Evolutionary conservation across 1,284 basidiomycete species (phyloP).

Genomic region (Moesziomyces sp.): DNA sequence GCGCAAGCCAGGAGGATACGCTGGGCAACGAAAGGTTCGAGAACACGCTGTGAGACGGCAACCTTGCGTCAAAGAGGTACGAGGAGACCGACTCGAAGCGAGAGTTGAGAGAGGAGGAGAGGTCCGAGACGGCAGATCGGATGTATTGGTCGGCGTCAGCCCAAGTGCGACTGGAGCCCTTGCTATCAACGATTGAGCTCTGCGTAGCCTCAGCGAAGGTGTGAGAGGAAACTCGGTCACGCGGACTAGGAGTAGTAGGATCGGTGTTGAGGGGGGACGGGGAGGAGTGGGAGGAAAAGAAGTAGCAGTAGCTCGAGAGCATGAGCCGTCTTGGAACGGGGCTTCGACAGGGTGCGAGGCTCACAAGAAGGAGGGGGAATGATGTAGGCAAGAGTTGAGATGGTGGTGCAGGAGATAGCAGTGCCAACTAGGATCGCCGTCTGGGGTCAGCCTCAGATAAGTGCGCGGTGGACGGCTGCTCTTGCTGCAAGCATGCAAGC

Average conservation of each 20-base stretch:
- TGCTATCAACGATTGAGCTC: background rate
- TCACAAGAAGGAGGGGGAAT: background rate
- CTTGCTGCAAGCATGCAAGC: no score
- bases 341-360: background rate
- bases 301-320: constrained; percentile 35
- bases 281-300: constrained; percentile 31
- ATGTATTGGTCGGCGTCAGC: background rate
- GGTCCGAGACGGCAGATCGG: constrained; percentile 5
- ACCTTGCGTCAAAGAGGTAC: constrained; percentile 1
- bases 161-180: background rate
- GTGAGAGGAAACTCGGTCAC: background rate
- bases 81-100: constrained; percentile 8
- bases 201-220: background rate
- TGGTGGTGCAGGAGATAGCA: background rate
- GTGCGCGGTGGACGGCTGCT: no score
- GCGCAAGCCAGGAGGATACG: constrained; percentile 18
- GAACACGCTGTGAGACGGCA: background rate
- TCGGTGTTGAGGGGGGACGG: constrained; percentile 5
- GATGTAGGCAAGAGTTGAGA: background rate
- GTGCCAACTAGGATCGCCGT: no score
- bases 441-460: no score
- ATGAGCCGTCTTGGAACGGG: constrained; percentile 5
- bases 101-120: constrained; percentile 3
- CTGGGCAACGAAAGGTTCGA: background rate
- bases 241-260: background rate